phyloP scores from a whole-genome alignment of 2,329 filamentous ascomycete genomes.

The Pseudogymnoascus sp. region DNA sequence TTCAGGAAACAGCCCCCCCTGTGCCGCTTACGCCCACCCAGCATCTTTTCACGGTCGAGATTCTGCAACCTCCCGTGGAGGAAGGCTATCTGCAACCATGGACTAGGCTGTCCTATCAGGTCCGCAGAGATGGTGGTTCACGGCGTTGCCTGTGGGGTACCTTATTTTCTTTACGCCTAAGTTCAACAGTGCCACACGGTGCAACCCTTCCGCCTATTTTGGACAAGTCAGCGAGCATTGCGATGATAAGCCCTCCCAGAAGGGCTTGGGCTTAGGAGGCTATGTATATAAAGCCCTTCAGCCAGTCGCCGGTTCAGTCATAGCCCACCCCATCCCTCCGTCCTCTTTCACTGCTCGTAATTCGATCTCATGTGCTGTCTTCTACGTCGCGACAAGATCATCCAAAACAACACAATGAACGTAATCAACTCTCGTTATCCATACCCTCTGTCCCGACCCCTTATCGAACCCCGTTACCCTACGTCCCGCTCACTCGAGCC shows the following conservation, averaged over 20 bases:
- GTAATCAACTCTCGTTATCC: slow-evolving; percentile 6
- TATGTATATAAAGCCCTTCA: neutral
- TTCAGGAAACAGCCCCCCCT: neutral
- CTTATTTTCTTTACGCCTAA: slow-evolving; percentile 4
- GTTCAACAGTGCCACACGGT: neutral
- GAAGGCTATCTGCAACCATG: neutral
- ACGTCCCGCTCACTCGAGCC: slow-evolving; percentile 2
- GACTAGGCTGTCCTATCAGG: neutral
- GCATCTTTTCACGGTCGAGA: neutral
- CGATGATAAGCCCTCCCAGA: slow-evolving; percentile 1
- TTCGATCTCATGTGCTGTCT: slow-evolving; percentile 3
- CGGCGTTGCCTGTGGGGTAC: neutral
- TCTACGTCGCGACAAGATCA: neutral
- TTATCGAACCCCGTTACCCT: slow-evolving; percentile 2
- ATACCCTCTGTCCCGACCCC: neutral
- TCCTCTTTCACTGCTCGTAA: neutral
- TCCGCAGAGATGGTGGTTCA: neutral
- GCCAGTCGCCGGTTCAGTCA: neutral
- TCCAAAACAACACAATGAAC: slow-evolving; percentile 9
- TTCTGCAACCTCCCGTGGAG: neutral
- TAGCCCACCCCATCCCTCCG: neutral
- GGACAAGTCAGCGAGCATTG: slow-evolving; percentile 1
- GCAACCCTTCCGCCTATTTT: slow-evolving; percentile 5
- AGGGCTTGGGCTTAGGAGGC: neutral
- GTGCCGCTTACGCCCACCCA: neutral